These are phyloP conservation scores for Malassezia equina DNA, from an alignment of 1,284 basidiomycete genomes.

Conservation along the genomic window DNA sequence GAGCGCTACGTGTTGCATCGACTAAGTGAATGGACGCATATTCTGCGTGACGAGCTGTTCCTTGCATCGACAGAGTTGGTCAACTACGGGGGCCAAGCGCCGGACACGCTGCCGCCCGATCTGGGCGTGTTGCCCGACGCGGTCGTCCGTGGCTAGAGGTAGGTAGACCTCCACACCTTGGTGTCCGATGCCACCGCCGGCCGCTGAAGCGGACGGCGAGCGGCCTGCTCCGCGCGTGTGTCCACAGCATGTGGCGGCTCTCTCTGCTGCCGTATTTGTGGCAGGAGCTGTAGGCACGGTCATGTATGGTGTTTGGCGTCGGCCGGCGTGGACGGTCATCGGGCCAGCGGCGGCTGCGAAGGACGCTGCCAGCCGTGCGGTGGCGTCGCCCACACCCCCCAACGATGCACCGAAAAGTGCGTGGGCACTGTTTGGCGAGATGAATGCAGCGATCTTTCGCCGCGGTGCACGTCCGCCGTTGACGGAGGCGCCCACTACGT, in stretches of 20 bases:
- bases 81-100: slow-evolving; percentile 22
- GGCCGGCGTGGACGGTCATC: background rate
- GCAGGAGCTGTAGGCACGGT: slow-evolving; percentile 6
- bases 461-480: background rate
- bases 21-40: slow-evolving; percentile 33
- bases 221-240: background rate
- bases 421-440: slow-evolving; percentile 10
- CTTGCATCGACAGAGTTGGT: slow-evolving; percentile 39
- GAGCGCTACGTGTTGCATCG: background rate
- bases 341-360: background rate
- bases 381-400: background rate
- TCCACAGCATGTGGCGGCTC: background rate
- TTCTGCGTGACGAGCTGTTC: slow-evolving; percentile 40
- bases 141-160: background rate
- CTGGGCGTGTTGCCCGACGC: background rate
- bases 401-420: background rate
- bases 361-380: background rate
- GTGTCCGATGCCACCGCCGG: background rate
- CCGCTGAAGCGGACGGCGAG: background rate
- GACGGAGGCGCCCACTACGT: background rate
- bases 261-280: slow-evolving; percentile 7
- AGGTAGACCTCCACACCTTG: background rate
- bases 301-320: slow-evolving; percentile 1
- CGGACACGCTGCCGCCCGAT: background rate
- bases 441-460: slow-evolving; percentile 10